These are phyloP conservation scores for Mucor circinelloides DNA, from an alignment of 371 early-diverging fungal species.

Conservation along the genomic window DNA sequence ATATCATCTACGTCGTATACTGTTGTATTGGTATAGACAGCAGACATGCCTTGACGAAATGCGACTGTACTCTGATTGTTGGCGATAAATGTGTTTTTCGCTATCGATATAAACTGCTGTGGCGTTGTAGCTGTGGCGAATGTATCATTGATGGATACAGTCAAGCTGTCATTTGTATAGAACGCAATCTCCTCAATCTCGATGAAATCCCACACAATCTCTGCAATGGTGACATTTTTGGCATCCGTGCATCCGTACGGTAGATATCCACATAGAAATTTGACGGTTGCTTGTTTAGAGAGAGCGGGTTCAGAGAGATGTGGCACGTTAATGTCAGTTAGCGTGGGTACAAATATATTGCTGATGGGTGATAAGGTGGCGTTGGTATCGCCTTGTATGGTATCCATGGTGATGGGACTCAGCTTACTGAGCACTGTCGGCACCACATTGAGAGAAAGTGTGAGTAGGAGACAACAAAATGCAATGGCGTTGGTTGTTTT, in stretches of 20 bases:
- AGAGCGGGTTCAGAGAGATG: not conserved
- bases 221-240: slow-evolving; percentile 4
- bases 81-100: not conserved
- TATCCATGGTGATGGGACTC: not conserved
- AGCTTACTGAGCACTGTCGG: slow-evolving; percentile 15
- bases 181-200: not conserved
- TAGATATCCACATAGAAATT: slow-evolving; percentile 12
- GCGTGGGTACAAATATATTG: slow-evolving; percentile 14
- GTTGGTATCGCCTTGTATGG: not conserved
- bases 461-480: not conserved
- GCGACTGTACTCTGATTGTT: not conserved
- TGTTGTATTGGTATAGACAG: too few relatives aligned
- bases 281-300: not conserved
- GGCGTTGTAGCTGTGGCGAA: slow-evolving; percentile 3
- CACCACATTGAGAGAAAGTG: slow-evolving; percentile 10
- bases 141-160: not conserved
- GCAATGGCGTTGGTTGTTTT: slow-evolving; percentile 8
- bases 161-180: not conserved
- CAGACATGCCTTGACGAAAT: not conserved
- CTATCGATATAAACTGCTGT: slow-evolving; percentile 2
- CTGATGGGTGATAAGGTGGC: slow-evolving; percentile 4
- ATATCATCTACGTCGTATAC: not conserved
- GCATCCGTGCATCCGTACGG: slow-evolving; percentile 9
- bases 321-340: slow-evolving; percentile 16
- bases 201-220: slow-evolving; percentile 4